Evolutionary conservation across 2,329 filamentous ascomycete species (phyloP).

Genomic region (Periglandula ipomoeae): DNA sequence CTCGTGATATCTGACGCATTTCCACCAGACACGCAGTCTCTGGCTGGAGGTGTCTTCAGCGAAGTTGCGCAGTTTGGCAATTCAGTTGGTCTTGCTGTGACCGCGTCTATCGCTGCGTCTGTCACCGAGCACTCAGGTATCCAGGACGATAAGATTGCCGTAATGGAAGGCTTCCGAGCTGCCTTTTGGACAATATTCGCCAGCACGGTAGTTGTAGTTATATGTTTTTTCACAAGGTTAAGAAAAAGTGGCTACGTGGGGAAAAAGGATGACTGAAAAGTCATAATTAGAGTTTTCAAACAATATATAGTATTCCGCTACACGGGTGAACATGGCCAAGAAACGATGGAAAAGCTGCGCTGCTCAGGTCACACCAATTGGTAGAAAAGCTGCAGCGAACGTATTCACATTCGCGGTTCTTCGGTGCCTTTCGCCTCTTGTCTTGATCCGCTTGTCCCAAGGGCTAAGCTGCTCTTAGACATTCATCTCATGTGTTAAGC

Average conservation of each 20-base stretch:
- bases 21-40: slow-evolving; percentile 41
- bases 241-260: slow-evolving; percentile 39
- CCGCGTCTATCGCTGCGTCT: slow-evolving; percentile 36
- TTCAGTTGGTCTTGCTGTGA: slow-evolving; percentile 40
- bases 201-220: slow-evolving; percentile 25
- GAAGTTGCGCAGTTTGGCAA: slow-evolving; percentile 49
- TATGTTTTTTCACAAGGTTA: slow-evolving; percentile 27
- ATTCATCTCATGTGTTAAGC: too few relatives aligned
- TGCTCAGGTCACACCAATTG: too few relatives aligned
- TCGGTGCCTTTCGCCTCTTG: too few relatives aligned
- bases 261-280: slow-evolving; percentile 28
- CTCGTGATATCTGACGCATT: slow-evolving; percentile 47
- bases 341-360: too few relatives aligned
- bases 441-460: too few relatives aligned
- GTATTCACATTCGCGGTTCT: too few relatives aligned
- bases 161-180: slow-evolving; percentile 42
- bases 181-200: slow-evolving; percentile 45
- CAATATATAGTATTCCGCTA: not conserved
- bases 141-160: slow-evolving; percentile 17
- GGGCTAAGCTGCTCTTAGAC: too few relatives aligned
- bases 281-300: not conserved
- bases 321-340: not conserved
- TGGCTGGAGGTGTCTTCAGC: slow-evolving; percentile 53
- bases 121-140: slow-evolving; percentile 30
- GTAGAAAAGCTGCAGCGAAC: too few relatives aligned